Base-by-base conservation (phyloP, 2,329 filamentous ascomycete genomes). In the Raffaelea arxii region DNA sequence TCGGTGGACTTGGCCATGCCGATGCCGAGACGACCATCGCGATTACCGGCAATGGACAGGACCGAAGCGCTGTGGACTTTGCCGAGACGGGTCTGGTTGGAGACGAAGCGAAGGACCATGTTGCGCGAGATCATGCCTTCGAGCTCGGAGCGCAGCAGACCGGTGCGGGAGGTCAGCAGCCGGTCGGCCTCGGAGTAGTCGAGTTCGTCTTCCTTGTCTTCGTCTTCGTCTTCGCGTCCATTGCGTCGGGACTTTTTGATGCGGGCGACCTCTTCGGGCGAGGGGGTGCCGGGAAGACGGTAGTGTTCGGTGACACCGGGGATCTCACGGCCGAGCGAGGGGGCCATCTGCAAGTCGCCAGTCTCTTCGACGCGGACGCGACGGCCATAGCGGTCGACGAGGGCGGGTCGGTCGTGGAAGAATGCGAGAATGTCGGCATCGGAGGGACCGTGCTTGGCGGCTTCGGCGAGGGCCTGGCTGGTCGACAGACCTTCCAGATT, bases 11-110 rank as follows among this genome's bases (percentile, higher is more conserved):
- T 98, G 56, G 86, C 90, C 66, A 91, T 85, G 47, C 92, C 92
- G 49, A 97, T 74, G 11, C 92, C 92, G 25, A 98, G 66, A 58
- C 91, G 75, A 16, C 92, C 92, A 54, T 92, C 77, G 49, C 80
- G 77, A 65, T 97, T 94, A 44, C 92, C 92, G 6, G 89, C 90
- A 55, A 96, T 81, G 36, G 81, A 81, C 51, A 97, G 68, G 56
- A 80, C 74, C 58, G 91, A 94, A 36, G 74, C 58, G 63, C 83
- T 86, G 55, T 76, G 75, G 49, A 98, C 83, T 74, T 97, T 98
- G 62, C 92, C 92, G 66, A 98, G 80, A 70, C 91, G 86, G 21
- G 92, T 97, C 74, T 97, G 91, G 68, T 98, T 97, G 54, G 78
- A 72, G 49, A 98, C 92, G 36, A 67, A 66, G 59, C 91, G 86